These are phyloP conservation scores for Anthracocystis setariae DNA, from an alignment of 1,284 basidiomycete species.

Conservation along the genomic window DNA sequence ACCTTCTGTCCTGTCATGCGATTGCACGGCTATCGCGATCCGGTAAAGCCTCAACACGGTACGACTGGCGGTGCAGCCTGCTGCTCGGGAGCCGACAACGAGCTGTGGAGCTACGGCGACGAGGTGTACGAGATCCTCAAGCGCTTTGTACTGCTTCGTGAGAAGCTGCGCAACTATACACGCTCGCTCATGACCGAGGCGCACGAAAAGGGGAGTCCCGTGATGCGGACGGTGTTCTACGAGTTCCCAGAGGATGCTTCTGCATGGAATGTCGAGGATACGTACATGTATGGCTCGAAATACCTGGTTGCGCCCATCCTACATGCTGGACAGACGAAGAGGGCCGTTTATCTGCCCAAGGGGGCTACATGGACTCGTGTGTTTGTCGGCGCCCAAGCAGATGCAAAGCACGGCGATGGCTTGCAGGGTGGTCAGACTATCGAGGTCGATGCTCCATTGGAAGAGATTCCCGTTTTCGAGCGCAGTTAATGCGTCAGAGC, in stretches of 20 bases:
- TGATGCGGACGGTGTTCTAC: conserved; percentile 32
- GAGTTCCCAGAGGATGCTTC: conserved; percentile 17
- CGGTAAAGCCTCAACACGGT: conserved; percentile 22
- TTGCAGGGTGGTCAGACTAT: background rate
- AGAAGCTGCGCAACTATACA: conserved; percentile 23
- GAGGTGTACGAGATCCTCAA: conserved; percentile 18
- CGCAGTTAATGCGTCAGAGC: too few species aligned
- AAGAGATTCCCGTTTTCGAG: background rate
- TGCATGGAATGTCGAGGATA: conserved; percentile 24
- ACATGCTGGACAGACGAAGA: background rate
- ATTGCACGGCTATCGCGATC: conserved; percentile 34
- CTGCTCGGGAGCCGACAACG: conserved; percentile 29
- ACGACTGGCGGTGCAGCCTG: conserved; percentile 18
- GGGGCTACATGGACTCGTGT: background rate
- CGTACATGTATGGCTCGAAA: conserved; percentile 31
- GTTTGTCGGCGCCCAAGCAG: background rate
- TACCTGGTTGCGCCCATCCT: conserved; percentile 34
- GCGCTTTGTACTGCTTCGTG: conserved; percentile 17
- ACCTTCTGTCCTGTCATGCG: conserved; percentile 37
- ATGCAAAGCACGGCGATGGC: background rate
- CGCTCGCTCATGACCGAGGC: conserved; percentile 1
- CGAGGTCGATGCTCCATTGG: background rate
- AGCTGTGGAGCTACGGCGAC: conserved; percentile 27
- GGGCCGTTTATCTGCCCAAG: conserved; percentile 18
- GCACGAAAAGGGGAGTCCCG: conserved; percentile 18